Percentiles rank a stretch among this genome's conserved stretches.
phyloP scores from a whole-genome alignment of 208 protist genomes.

The Porcisia deanei region DNA sequence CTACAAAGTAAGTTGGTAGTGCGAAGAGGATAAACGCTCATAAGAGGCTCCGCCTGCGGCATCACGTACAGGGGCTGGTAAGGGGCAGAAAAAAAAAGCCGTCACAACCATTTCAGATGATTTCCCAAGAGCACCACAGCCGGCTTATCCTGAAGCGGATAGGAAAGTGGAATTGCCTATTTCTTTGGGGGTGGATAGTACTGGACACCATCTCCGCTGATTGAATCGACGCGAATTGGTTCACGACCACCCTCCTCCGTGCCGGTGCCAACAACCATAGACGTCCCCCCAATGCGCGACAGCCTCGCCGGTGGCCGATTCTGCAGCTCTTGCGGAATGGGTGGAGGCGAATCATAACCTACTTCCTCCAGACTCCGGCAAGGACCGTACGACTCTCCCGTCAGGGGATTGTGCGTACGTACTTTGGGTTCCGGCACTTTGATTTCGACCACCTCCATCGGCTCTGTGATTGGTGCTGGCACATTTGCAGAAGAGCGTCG shows the following conservation, averaged over 20 bases:
- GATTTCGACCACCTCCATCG: slow-evolving; percentile 79
- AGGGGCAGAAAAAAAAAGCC: neutral
- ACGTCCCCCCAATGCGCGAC: slow-evolving; percentile 74
- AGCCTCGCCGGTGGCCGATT: slow-evolving; percentile 57
- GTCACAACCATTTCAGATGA: neutral
- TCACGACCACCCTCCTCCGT: slow-evolving; percentile 60
- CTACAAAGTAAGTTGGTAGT: neutral
- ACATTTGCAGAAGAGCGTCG: slow-evolving; percentile 29
- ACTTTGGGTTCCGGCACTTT: slow-evolving; percentile 64
- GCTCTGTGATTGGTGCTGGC: slow-evolving; percentile 29
- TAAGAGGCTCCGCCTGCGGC: neutral
- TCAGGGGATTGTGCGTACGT: slow-evolving; percentile 63
- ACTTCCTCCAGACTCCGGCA: slow-evolving; percentile 85
- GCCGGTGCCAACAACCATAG: slow-evolving; percentile 78
- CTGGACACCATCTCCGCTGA: slow-evolving; percentile 50
- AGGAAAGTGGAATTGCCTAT: slow-evolving; percentile 1
- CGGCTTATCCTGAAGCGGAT: neutral
- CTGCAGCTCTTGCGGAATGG: slow-evolving; percentile 69
- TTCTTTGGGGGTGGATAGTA: slow-evolving; percentile 44
- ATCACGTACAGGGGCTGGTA: neutral
- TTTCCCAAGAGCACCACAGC: neutral
- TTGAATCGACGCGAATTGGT: slow-evolving; percentile 57
- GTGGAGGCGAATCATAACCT: slow-evolving; percentile 71
- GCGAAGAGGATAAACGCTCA: neutral
- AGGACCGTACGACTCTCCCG: slow-evolving; percentile 56